phyloP scores from a whole-genome alignment of 2,329 filamentous ascomycete species.

The Aureobasidium sp. region DNA sequence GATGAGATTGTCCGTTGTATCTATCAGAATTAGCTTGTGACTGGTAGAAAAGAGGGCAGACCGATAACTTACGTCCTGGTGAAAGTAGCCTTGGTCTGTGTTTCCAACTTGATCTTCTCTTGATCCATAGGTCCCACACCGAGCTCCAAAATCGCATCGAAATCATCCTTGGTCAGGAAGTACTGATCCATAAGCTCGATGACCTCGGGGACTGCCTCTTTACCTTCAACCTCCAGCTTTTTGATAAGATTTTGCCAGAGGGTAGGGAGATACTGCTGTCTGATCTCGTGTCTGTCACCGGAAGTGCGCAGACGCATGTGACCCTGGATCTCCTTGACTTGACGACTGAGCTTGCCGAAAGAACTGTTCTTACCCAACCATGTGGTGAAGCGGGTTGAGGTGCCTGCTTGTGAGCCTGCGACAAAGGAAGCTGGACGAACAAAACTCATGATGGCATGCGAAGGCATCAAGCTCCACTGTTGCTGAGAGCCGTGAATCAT shows the following conservation, averaged over 20 bases:
- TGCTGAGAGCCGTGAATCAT: slow-evolving; percentile 99
- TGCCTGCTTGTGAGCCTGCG: slow-evolving; percentile 74
- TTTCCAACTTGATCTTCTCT: slow-evolving; percentile 79
- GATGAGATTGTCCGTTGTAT: slow-evolving; percentile 89
- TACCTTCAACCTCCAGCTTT: slow-evolving; percentile 79
- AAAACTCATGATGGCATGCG: slow-evolving; percentile 95
- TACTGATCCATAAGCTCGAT: slow-evolving; percentile 99
- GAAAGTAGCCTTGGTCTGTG: slow-evolving; percentile 89
- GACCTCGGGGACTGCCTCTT: slow-evolving; percentile 81
- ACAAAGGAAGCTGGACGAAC: slow-evolving; percentile 91
- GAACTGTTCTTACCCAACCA: slow-evolving; percentile 99
- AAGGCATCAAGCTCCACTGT: slow-evolving; percentile 98
- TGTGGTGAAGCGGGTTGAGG: slow-evolving; percentile 79
- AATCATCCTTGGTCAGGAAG: slow-evolving; percentile 94
- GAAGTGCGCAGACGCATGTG: slow-evolving; percentile 95
- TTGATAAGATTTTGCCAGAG: slow-evolving; percentile 86
- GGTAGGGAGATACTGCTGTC: slow-evolving; percentile 92
- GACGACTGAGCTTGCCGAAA: slow-evolving; percentile 76
- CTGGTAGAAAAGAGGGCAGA: slow-evolving; percentile 11
- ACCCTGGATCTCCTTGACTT: slow-evolving; percentile 93
- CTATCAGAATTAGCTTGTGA: slow-evolving; percentile 49
- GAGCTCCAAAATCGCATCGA: slow-evolving; percentile 91
- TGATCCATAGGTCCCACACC: slow-evolving; percentile 88
- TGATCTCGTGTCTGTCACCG: slow-evolving; percentile 92
- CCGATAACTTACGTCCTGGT: slow-evolving; percentile 77